A percentile compares a stretch with the other conserved stretches of the same genome.
Conservation (phyloP, 192 early-diverging fungal genomes). For the Linnemannia hyalina region DNA sequence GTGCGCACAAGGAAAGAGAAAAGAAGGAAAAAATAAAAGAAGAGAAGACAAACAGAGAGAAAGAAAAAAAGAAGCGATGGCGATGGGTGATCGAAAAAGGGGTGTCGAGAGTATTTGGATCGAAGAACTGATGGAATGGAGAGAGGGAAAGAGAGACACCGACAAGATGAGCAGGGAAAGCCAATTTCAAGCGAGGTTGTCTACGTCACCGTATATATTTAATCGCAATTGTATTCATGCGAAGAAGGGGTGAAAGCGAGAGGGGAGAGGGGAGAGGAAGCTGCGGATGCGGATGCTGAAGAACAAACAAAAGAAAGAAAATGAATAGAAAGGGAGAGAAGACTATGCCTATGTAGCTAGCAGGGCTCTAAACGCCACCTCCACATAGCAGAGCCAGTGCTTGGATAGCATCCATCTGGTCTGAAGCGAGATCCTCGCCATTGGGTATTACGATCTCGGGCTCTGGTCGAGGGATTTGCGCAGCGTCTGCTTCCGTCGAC, state of each 20-base stretch:
- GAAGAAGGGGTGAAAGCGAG: background rate
- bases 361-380: conserved; percentile 33
- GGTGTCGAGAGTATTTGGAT: background rate
- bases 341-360: background rate
- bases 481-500: background rate
- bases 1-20: too few species aligned
- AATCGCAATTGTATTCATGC: background rate
- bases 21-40: background rate
- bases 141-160: too few species aligned
- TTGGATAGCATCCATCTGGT: conserved; percentile 56
- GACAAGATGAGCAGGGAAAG: too few species aligned
- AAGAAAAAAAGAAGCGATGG: conserved; percentile 1
- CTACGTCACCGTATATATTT: background rate
- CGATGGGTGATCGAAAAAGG: conserved; percentile 5
- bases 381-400: conserved; percentile 53
- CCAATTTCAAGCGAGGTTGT: too few species aligned
- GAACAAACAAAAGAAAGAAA: conserved; percentile 8
- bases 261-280: background rate
- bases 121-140: too few species aligned
- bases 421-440: conserved; percentile 52
- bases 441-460: conserved; percentile 53
- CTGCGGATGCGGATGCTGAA: background rate
- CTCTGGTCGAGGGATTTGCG: background rate
- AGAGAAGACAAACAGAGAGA: background rate
- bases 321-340: background rate